Evolutionary conservation across 257 asterid genomes (phyloP).

Genomic region (Parsonsia alboflavescens): DNA sequence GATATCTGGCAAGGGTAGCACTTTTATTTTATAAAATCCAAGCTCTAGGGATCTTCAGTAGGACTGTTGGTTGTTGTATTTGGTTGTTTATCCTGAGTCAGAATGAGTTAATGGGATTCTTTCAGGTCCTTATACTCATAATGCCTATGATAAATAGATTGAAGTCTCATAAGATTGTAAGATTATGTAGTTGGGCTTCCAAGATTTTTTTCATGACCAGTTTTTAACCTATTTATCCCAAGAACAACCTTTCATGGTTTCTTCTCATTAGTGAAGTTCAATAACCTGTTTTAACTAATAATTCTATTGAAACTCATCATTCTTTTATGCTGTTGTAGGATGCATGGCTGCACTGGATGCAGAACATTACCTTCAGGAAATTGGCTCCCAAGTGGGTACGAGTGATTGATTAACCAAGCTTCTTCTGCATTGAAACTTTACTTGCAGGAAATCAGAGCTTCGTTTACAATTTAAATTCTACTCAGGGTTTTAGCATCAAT

Average conservation of each 20-base stretch:
- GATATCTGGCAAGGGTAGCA: not conserved
- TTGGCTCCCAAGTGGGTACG: slow-evolving; percentile 88
- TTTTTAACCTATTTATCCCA: not conserved
- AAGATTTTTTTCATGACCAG: not conserved
- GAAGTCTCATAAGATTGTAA: no score
- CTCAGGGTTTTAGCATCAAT: not conserved
- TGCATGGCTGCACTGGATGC: slow-evolving; percentile 99
- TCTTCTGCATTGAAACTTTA: slow-evolving; percentile 21
- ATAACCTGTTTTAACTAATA: no score
- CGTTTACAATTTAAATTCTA: not conserved
- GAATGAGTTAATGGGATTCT: no score
- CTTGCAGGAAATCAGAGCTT: not conserved
- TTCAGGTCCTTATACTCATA: no score
- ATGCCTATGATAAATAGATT: no score
- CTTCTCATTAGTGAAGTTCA: not conserved
- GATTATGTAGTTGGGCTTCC: not conserved
- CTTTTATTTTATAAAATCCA: not conserved
- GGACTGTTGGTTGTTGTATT: not conserved
- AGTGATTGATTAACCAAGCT: slow-evolving; percentile 58
- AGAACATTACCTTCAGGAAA: slow-evolving; percentile 89
- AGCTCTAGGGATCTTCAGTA: not conserved
- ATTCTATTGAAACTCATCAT: not conserved
- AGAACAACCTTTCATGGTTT: not conserved
- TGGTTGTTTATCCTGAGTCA: not conserved
- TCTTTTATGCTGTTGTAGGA: slow-evolving; percentile 35